phyloP scores from a whole-genome alignment of 371 early-diverging fungal genomes.

The Mortierella sp. region DNA sequence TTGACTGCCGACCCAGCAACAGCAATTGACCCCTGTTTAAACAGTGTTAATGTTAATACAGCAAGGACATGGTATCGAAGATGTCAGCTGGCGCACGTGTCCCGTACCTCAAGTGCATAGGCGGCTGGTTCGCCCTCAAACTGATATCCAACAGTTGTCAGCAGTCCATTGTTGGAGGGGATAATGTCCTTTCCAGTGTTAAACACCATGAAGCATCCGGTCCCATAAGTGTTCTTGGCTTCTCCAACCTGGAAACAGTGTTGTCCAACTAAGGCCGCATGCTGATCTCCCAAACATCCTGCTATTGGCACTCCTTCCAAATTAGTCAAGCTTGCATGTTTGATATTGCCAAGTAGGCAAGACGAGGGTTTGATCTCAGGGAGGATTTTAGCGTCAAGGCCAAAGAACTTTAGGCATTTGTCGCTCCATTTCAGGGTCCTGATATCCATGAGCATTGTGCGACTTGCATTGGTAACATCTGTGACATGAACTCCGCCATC shows the following conservation, averaged over 20 bases:
- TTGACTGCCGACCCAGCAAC: conserved; percentile 95
- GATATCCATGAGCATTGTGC: conserved; percentile 96
- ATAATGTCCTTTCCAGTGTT: conserved; percentile 91
- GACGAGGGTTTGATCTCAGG: conserved; percentile 91
- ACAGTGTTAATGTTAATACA: background rate
- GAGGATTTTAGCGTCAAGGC: conserved; percentile 69
- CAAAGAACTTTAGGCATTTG: conserved; percentile 83
- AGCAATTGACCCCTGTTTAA: conserved; percentile 84
- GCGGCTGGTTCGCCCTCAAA: conserved; percentile 82
- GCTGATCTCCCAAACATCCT: conserved; percentile 96
- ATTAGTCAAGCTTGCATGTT: conserved; percentile 59
- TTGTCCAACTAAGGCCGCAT: conserved; percentile 97
- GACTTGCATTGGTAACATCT: conserved; percentile 96
- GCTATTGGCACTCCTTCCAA: conserved; percentile 79
- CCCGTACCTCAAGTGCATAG: conserved; percentile 87
- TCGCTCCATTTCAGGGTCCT: conserved; percentile 86
- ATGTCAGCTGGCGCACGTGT: background rate
- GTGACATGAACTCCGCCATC: conserved; percentile 83
- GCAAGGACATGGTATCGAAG: background rate
- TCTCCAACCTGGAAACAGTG: conserved; percentile 89
- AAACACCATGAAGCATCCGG: conserved; percentile 96
- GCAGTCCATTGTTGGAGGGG: conserved; percentile 84
- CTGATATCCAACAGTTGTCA: conserved; percentile 94
- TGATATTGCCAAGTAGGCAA: conserved; percentile 81
- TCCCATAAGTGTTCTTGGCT: conserved; percentile 97